A percentile compares a stretch with the other conserved stretches of the same genome.
Evolutionary conservation across 305 asterid genomes (phyloP).

Genomic region (Fraxinus sp.): DNA sequence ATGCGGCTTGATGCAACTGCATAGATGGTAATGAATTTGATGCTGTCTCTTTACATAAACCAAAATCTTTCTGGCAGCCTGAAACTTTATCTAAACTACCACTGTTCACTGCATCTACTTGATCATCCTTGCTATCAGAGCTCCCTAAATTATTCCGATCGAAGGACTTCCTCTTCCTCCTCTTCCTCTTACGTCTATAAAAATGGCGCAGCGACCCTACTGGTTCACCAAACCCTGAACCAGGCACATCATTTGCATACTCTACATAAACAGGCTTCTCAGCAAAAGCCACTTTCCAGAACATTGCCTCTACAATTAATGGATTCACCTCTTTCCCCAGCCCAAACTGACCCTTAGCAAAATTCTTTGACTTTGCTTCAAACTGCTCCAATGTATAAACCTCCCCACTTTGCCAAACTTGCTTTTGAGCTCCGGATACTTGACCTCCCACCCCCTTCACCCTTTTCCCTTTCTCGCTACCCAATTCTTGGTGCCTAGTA

Average conservation of each 20-base stretch:
- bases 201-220: constrained; percentile 57
- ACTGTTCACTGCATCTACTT: constrained; percentile 38
- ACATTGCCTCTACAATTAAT: constrained; percentile 68
- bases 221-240: constrained; percentile 87
- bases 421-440: constrained; percentile 49
- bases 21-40: constrained; percentile 37
- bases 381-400: constrained; percentile 85
- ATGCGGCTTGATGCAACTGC: constrained; percentile 27
- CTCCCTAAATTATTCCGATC: constrained; percentile 50
- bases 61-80: constrained; percentile 33
- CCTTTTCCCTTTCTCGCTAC: constrained; percentile 57
- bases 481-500: constrained; percentile 89
- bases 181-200: constrained; percentile 53
- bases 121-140: constrained; percentile 39
- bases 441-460: constrained; percentile 40
- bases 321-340: constrained; percentile 74
- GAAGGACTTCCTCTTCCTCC: constrained; percentile 67
- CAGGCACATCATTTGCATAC: constrained; percentile 97
- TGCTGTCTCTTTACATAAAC: constrained; percentile 25
- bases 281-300: constrained; percentile 74
- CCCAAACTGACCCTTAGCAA: constrained; percentile 69
- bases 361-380: constrained; percentile 80
- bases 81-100: constrained; percentile 40
- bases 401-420: constrained; percentile 99
- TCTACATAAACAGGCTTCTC: constrained; percentile 86